Percentiles rank a stretch among this genome's conserved stretches.
These are phyloP conservation scores for Trichoderma orchidacearum DNA, from an alignment of 495 filamentous ascomycete species.

Conservation along the genomic window DNA sequence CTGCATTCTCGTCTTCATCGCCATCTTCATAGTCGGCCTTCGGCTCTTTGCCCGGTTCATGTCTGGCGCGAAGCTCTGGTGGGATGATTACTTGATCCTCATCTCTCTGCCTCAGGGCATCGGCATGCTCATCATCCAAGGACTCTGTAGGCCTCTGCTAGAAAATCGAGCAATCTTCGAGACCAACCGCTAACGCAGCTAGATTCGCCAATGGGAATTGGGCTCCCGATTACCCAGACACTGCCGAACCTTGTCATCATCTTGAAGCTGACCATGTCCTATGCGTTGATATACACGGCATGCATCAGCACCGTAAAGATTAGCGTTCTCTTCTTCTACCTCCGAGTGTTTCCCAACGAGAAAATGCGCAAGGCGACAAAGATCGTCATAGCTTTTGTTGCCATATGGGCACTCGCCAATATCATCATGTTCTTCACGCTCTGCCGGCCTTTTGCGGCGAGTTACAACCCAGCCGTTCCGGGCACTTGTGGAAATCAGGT, in stretches of 20 bases:
- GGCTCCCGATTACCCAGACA: neutral
- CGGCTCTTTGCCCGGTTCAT: constrained; percentile 8
- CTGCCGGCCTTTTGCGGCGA: neutral
- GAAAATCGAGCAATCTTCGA: neutral
- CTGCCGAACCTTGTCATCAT: neutral
- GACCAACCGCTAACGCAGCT: neutral
- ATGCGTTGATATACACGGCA: neutral
- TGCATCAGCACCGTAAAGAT: neutral
- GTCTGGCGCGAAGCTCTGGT: constrained; percentile 12
- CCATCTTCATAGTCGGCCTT: constrained; percentile 6
- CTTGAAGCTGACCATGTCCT: neutral
- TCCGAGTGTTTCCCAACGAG: neutral
- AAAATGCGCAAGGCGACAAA: neutral
- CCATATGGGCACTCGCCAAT: neutral
- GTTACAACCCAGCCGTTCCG: neutral
- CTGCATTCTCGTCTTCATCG: constrained; percentile 6
- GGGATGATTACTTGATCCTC: constrained; percentile 19
- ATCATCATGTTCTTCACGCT: neutral
- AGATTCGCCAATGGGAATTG: neutral
- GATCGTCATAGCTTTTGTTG: neutral
- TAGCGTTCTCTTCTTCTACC: neutral
- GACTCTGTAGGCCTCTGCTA: constrained; percentile 8
- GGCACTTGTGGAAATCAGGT: neutral
- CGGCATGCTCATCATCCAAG: constrained; percentile 14
- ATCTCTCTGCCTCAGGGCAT: constrained; percentile 12